Percentiles rank a stretch among this genome's conserved stretches.
phyloP scores from a whole-genome alignment of 2,329 filamentous ascomycete genomes.

The Exserohilum rostratum region DNA sequence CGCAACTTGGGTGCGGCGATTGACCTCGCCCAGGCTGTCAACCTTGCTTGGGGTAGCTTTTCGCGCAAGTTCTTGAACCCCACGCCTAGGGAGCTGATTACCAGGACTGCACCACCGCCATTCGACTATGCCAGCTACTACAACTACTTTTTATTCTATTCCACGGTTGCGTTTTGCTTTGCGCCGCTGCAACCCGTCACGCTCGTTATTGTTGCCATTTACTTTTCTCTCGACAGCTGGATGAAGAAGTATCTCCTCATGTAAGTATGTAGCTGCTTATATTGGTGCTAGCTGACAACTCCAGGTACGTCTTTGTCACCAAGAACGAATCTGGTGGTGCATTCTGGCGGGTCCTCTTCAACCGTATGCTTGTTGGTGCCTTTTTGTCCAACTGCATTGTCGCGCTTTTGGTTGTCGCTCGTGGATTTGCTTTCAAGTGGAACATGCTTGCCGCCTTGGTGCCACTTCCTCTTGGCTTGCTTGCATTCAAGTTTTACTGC shows the following conservation, averaged over 20 bases:
- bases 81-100: slow-evolving; percentile 88
- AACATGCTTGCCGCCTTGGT: slow-evolving; percentile 70
- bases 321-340: slow-evolving; percentile 95
- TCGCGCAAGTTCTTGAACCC: slow-evolving; percentile 83
- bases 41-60: slow-evolving; percentile 82
- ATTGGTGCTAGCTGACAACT: not conserved
- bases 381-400: slow-evolving; percentile 80
- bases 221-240: slow-evolving; percentile 85
- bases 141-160: slow-evolving; percentile 96
- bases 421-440: slow-evolving; percentile 54
- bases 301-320: slow-evolving; percentile 80
- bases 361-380: slow-evolving; percentile 84
- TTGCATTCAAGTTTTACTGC: slow-evolving; percentile 89
- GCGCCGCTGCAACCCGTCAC: slow-evolving; percentile 85
- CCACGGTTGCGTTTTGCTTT: slow-evolving; percentile 86
- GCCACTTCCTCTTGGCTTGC: slow-evolving; percentile 78
- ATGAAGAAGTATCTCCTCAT: slow-evolving; percentile 95
- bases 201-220: slow-evolving; percentile 83
- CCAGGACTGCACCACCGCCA: slow-evolving; percentile 86
- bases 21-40: slow-evolving; percentile 88
- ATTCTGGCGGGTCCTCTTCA: slow-evolving; percentile 91
- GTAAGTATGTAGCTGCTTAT: slow-evolving; percentile 45
- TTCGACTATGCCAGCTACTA: slow-evolving; percentile 98
- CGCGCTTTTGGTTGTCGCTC: slow-evolving; percentile 75
- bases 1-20: slow-evolving; percentile 92